phyloP scores from a whole-genome alignment of 352 stramenopile genomes.

The Phytophthora idaei region DNA sequence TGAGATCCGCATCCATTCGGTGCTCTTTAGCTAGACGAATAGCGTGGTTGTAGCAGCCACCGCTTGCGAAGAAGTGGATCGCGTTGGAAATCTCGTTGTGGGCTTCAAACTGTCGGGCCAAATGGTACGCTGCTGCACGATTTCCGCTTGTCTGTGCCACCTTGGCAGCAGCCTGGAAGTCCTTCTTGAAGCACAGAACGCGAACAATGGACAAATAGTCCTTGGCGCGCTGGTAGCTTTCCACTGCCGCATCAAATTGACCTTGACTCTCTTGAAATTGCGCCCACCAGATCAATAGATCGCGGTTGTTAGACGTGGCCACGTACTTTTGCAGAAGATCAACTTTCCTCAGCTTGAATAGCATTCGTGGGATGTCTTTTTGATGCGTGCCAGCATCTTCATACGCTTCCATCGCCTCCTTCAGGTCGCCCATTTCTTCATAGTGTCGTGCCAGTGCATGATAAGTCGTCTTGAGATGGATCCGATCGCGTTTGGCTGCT shows the following conservation, averaged over 20 bases:
- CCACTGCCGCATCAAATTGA: conserved; percentile 85
- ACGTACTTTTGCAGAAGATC: conserved; percentile 94
- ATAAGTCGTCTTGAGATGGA: conserved; percentile 93
- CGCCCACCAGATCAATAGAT: conserved; percentile 93
- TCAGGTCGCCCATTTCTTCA: conserved; percentile 87
- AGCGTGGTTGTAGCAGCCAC: conserved; percentile 93
- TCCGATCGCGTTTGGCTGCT: conserved; percentile 88
- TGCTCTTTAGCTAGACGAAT: conserved; percentile 92
- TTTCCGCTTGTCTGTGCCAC: conserved; percentile 85
- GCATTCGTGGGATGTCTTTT: conserved; percentile 94
- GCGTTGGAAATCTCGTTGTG: conserved; percentile 84
- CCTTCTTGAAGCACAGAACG: conserved; percentile 91
- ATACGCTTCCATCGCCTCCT: conserved; percentile 92
- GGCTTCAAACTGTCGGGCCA: conserved; percentile 88
- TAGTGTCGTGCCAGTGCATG: conserved; percentile 91
- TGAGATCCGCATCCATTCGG: conserved; percentile 90
- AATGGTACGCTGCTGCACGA: conserved; percentile 80
- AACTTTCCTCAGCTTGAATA: conserved; percentile 88
- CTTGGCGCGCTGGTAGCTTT: conserved; percentile 88
- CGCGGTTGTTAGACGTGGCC: conserved; percentile 79
- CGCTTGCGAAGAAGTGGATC: conserved; percentile 91
- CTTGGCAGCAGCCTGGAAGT: conserved; percentile 84
- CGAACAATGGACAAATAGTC: conserved; percentile 92
- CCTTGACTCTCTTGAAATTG: conserved; percentile 93
- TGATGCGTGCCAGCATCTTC: conserved; percentile 89